A percentile compares a stretch with the other conserved stretches of the same genome.
These are phyloP conservation scores for Fusarium sp. DNA, from an alignment of 2,329 filamentous ascomycete genomes.

Conservation along the genomic window DNA sequence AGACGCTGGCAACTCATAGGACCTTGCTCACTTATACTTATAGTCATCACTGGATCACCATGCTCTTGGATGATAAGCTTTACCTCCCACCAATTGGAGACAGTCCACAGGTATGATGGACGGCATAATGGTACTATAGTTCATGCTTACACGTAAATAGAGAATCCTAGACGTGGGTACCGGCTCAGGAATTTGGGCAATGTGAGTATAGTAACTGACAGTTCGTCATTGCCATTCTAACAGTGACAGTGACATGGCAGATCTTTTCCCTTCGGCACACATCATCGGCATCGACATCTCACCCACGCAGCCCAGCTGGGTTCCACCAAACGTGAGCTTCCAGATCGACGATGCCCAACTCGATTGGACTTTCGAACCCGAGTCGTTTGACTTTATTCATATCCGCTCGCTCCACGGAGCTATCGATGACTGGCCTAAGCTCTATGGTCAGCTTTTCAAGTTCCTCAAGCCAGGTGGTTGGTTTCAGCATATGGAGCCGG, in stretches of 20 bases:
- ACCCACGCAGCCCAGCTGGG: neutral
- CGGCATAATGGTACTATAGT: neutral
- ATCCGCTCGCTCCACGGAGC: neutral
- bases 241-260: neutral
- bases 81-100: slow-evolving; percentile 9
- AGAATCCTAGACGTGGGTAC: neutral
- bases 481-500: neutral
- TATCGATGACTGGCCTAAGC: neutral
- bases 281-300: neutral
- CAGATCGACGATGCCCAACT: neutral
- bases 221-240: neutral
- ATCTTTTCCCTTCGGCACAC: neutral
- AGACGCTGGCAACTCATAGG: neutral
- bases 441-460: neutral
- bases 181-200: slow-evolving; percentile 3
- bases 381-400: neutral
- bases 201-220: neutral
- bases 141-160: neutral
- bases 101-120: neutral
- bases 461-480: slow-evolving; percentile 1
- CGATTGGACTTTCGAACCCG: neutral
- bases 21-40: neutral
- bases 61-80: slow-evolving; percentile 14
- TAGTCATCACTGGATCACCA: slow-evolving; percentile 14
- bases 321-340: neutral